Base-by-base conservation (phyloP, 345 rosid genomes). In the Raphanus sativus region DNA sequence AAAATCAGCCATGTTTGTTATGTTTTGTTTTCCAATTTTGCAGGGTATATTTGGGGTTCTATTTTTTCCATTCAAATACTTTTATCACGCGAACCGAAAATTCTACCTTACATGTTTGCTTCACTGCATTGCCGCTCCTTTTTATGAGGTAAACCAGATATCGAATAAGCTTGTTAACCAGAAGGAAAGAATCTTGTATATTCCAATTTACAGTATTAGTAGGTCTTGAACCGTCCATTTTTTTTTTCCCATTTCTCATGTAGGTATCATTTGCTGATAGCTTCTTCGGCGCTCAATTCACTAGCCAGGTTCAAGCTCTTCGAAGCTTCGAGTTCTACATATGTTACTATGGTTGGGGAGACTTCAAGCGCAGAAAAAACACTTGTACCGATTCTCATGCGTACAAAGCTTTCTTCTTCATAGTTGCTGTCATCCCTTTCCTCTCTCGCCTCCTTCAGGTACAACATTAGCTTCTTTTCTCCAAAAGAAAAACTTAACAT, bases 191-290 rank as follows among this genome's bases (percentile, higher is more conserved):
- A 40, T 54, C 63, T 12, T 68, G 40, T 67, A 42, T 15, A 26
- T 59, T 40, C 48, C 67, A 55, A 40, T 50, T 66, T 8, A n/a
- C n/a, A n/a, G n/a, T n/a, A 21, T 21, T 2, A 73, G 55, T 78
- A n/a, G 26, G 66, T 63, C 12, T 30, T 64, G 28, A 65, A 48
- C 45, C 1, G 11, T 58, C 68, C 50, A 8, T 16, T 67, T 42
- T 12, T 12, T 12, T 42, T 8, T 42, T 12, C 11, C 4, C n/a
- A 50, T 60, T 89, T 50, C 12, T 33, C 8, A 16, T 75, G 77
- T 85, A 87, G 94, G 92, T 90, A 21, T 84, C 83, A 33, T 82
- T 86, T 13, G 87, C 86, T 0, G 92, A 90, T 86, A 88, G 86
- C 82, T 84, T 88, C 86, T 83, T 90, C 83, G 92, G 86, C 48